Conservation (phyloP, 305 asterid species). For the Petunia hybrid region DNA sequence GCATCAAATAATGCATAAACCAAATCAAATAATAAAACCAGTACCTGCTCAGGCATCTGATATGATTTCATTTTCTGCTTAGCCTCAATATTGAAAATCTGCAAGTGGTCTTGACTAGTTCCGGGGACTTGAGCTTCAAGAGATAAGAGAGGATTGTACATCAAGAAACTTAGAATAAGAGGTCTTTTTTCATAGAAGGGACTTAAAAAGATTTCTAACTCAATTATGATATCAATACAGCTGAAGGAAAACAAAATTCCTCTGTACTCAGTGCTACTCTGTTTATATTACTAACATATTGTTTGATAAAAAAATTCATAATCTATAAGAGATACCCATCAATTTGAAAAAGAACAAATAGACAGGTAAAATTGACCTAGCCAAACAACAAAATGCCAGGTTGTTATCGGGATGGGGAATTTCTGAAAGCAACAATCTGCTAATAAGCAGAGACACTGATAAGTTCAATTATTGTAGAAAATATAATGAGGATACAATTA, state of each 20-base stretch:
- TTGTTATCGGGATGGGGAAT: neutral
- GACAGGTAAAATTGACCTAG: neutral
- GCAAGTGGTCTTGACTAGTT: slow-evolving; percentile 92
- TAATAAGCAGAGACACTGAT: slow-evolving; percentile 19
- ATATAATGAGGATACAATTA: neutral
- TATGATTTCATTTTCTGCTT: slow-evolving; percentile 91
- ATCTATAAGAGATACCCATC: neutral
- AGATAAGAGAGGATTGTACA: slow-evolving; percentile 36
- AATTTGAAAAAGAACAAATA: neutral
- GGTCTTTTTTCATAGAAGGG: neutral
- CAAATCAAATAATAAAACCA: slow-evolving; percentile 14
- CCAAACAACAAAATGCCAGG: slow-evolving; percentile 17
- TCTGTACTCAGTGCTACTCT: slow-evolving; percentile 3
- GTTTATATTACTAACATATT: neutral
- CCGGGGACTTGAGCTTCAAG: slow-evolving; percentile 96
- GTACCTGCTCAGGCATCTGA: slow-evolving; percentile 99
- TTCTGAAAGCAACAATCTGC: neutral
- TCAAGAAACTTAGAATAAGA: slow-evolving; percentile 21
- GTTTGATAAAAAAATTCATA: slow-evolving; percentile 2
- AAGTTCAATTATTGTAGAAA: slow-evolving; percentile 12
- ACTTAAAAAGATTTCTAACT: neutral
- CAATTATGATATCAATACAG: neutral
- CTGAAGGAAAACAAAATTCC: neutral
- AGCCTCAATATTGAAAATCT: slow-evolving; percentile 97
- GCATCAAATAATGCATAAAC: slow-evolving; percentile 30